Conservation (phyloP, 2,329 filamentous ascomycete genomes). For the Stagonosporopsis cucurbitacearum region DNA sequence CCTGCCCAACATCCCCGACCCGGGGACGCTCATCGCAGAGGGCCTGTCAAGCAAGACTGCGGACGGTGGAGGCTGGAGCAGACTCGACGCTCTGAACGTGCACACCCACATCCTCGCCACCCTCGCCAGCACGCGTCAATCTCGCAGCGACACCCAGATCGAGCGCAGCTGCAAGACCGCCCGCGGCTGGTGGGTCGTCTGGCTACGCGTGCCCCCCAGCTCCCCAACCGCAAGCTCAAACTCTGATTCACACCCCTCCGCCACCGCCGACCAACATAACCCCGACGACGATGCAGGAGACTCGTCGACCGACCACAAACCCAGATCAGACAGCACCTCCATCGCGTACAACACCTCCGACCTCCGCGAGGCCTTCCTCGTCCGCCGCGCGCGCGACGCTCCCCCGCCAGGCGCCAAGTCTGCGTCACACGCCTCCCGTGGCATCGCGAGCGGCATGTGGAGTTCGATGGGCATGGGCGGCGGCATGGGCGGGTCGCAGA, state of each 20-base stretch:
- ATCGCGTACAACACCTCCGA: constrained; percentile 14
- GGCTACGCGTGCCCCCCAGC: constrained; percentile 60
- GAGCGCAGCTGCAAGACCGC: constrained; percentile 68
- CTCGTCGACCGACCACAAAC: neutral
- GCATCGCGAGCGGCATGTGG: constrained; percentile 46
- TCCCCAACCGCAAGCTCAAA: constrained; percentile 19
- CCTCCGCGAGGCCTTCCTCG: constrained; percentile 53
- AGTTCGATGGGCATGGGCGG: constrained; percentile 33
- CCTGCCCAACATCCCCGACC: constrained; percentile 69
- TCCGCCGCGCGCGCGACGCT: constrained; percentile 49
- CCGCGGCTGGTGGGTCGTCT: constrained; percentile 72
- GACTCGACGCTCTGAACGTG: constrained; percentile 67
- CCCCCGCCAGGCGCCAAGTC: constrained; percentile 6
- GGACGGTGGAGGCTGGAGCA: constrained; percentile 51
- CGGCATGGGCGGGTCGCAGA: constrained; percentile 21
- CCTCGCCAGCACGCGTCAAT: constrained; percentile 57
- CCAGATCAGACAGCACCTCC: neutral
- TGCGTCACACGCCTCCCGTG: constrained; percentile 42
- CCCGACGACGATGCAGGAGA: neutral
- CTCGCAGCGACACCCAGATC: constrained; percentile 50
- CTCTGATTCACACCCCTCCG: no score
- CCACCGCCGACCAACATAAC: no score
- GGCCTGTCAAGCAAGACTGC: constrained; percentile 35
- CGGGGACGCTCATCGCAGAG: constrained; percentile 52
- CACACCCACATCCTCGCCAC: constrained; percentile 66